A percentile compares a stretch with the other conserved stretches of the same genome.
Evolutionary conservation across 208 protist species (phyloP).

Genomic region (Leishmania amazonensis): DNA sequence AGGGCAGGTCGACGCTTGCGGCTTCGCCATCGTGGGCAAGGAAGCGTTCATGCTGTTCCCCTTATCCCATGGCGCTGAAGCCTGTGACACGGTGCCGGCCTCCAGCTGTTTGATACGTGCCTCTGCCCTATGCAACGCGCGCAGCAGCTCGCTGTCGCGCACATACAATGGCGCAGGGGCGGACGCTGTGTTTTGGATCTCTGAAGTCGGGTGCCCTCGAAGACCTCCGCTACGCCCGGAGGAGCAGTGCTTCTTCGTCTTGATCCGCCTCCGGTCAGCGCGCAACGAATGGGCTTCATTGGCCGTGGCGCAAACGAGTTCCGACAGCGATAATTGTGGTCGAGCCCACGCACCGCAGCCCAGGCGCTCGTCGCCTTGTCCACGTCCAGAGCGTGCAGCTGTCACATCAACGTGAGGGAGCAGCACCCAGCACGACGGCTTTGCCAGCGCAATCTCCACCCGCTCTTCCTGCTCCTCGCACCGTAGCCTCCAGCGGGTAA

Average conservation of each 20-base stretch:
- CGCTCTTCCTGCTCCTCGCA: slow-evolving; percentile 25
- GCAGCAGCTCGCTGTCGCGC: slow-evolving; percentile 72
- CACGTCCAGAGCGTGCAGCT: background rate
- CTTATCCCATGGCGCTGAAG: background rate
- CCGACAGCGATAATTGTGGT: background rate
- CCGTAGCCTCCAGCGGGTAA: slow-evolving; percentile 18
- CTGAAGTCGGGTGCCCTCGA: background rate
- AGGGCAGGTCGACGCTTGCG: background rate
- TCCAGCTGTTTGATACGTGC: slow-evolving; percentile 47
- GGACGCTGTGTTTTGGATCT: background rate
- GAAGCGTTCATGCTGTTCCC: background rate
- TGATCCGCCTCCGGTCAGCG: background rate
- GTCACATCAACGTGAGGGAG: background rate
- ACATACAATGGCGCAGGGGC: slow-evolving; percentile 22
- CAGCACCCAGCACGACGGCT: background rate
- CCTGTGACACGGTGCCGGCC: background rate
- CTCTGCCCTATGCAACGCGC: slow-evolving; percentile 58
- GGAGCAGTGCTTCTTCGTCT: background rate
- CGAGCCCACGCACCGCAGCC: background rate
- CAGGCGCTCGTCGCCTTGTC: background rate
- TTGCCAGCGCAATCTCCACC: slow-evolving; percentile 21
- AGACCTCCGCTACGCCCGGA: background rate
- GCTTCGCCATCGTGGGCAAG: background rate
- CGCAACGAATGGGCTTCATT: background rate
- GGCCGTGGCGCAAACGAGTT: background rate